These are phyloP conservation scores for Fremontodendron californicum DNA, from an alignment of 345 rosid genomes.

Conservation along the genomic window DNA sequence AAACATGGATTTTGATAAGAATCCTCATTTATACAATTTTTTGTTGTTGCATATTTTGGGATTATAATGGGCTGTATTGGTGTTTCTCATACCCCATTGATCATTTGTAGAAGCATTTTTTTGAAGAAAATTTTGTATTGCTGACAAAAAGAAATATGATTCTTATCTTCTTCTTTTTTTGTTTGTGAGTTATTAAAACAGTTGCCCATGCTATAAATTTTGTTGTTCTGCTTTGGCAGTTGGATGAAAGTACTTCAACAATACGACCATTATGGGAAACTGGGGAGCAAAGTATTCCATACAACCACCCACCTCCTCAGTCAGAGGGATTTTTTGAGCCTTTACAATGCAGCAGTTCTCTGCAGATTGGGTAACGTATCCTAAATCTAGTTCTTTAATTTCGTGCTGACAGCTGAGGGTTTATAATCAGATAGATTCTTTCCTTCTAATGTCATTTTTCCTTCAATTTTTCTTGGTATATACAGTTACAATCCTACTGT, in stretches of 20 bases:
- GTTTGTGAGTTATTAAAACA: too few species aligned
- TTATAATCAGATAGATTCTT: neutral
- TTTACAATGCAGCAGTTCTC: slow-evolving; percentile 29
- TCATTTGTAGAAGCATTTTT: too few species aligned
- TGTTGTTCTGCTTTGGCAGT: neutral
- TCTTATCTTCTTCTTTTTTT: too few species aligned
- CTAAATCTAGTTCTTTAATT: neutral
- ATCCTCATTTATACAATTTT: too few species aligned
- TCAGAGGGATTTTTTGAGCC: slow-evolving; percentile 30
- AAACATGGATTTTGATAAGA: too few species aligned
- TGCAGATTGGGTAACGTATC: slow-evolving; percentile 32
- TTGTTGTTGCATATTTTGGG: too few species aligned
- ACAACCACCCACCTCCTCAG: slow-evolving; percentile 1
- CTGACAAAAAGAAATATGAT: neutral
- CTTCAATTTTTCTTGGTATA: slow-evolving; percentile 4
- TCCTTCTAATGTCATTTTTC: neutral
- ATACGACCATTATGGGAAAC: neutral
- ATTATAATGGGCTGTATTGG: too few species aligned
- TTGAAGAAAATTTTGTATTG: too few species aligned
- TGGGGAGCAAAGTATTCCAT: slow-evolving; percentile 9
- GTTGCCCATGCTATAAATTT: neutral
- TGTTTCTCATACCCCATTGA: too few species aligned
- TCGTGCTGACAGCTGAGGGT: neutral
- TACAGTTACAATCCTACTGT: slow-evolving; percentile 25
- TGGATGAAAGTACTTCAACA: neutral